These are phyloP conservation scores for Tolypocladium tropicale DNA, from an alignment of 2,329 filamentous ascomycete species.

Conservation along the genomic window DNA sequence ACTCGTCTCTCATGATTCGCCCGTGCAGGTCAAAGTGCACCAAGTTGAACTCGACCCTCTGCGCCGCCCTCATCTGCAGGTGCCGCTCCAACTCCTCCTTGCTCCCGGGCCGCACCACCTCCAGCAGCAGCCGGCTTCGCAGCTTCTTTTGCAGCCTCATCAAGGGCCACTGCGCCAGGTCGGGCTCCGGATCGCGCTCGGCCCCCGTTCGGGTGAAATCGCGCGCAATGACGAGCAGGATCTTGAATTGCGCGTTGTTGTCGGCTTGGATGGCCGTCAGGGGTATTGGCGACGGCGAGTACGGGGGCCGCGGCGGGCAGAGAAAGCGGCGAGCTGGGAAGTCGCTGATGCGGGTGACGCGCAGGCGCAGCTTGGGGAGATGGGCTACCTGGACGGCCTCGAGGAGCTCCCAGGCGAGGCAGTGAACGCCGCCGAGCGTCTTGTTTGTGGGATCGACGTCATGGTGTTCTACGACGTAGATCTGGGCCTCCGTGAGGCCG, in stretches of 20 bases:
- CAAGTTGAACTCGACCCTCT: slow-evolving; percentile 14
- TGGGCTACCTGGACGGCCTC: slow-evolving; percentile 9
- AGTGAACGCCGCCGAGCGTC: slow-evolving; percentile 10
- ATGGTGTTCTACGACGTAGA: slow-evolving; percentile 15
- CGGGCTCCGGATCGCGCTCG: slow-evolving; percentile 16
- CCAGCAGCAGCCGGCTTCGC: slow-evolving; percentile 12
- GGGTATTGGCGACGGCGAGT: slow-evolving; percentile 1
- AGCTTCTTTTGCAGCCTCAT: slow-evolving; percentile 18
- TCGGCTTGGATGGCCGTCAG: slow-evolving; percentile 11
- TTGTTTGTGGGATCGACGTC: slow-evolving; percentile 3
- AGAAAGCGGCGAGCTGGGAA: slow-evolving; percentile 7
- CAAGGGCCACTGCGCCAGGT: slow-evolving; percentile 17
- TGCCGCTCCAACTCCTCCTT: slow-evolving; percentile 14
- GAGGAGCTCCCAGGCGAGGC: slow-evolving; percentile 18
- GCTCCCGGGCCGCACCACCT: slow-evolving; percentile 14
- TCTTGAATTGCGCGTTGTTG: slow-evolving; percentile 8
- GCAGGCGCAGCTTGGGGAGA: slow-evolving; percentile 10
- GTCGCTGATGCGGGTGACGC: slow-evolving; percentile 14
- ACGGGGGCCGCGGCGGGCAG: neutral
- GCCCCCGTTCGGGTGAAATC: slow-evolving; percentile 14
- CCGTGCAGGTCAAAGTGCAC: slow-evolving; percentile 19
- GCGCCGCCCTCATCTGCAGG: slow-evolving; percentile 8
- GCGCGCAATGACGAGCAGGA: slow-evolving; percentile 17
- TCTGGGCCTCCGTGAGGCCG: slow-evolving; percentile 8
- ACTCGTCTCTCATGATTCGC: slow-evolving; percentile 14